phyloP scores from a whole-genome alignment of 1,284 basidiomycete genomes.

The Pseudozyma thailandica region DNA sequence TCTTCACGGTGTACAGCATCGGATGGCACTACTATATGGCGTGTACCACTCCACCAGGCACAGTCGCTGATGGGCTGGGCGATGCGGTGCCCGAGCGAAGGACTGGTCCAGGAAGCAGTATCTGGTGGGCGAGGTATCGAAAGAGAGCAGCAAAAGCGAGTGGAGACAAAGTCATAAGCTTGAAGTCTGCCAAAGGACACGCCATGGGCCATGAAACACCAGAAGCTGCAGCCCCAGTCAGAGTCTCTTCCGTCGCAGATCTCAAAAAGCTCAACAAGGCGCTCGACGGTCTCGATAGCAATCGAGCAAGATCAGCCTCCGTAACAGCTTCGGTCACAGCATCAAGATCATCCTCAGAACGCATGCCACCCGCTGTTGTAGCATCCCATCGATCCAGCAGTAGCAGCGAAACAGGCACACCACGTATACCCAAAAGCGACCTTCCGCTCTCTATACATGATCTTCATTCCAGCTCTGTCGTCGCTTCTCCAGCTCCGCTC shows the following conservation, averaged over 20 bases:
- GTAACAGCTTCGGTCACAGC: constrained; percentile 1
- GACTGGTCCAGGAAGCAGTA: constrained; percentile 54
- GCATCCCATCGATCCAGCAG: constrained; percentile 27
- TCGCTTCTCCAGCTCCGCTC: constrained; percentile 12
- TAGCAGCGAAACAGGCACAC: constrained; percentile 28
- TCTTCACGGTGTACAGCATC: constrained; percentile 81
- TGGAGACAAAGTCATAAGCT: constrained; percentile 13
- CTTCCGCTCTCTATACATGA: constrained; percentile 39
- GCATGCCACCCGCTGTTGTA: constrained; percentile 3
- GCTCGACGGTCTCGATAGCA: constrained; percentile 30
- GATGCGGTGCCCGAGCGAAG: constrained; percentile 49
- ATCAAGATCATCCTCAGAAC: constrained; percentile 10
- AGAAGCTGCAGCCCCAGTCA: constrained; percentile 36
- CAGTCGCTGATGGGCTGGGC: constrained; percentile 48
- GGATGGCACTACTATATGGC: constrained; percentile 85
- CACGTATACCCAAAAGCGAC: constrained; percentile 23
- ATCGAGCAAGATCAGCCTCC: constrained; percentile 24
- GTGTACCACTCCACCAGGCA: constrained; percentile 74
- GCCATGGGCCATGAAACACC: constrained; percentile 12
- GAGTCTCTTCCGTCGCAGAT: constrained; percentile 41
- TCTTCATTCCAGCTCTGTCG: constrained; percentile 7
- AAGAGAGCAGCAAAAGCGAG: constrained; percentile 39
- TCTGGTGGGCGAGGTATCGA: constrained; percentile 61
- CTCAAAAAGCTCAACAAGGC: constrained; percentile 39
- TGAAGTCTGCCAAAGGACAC: constrained; percentile 6